These are phyloP conservation scores for Begonia loranthoides DNA, from an alignment of 306 rosid species.

Conservation along the genomic window DNA sequence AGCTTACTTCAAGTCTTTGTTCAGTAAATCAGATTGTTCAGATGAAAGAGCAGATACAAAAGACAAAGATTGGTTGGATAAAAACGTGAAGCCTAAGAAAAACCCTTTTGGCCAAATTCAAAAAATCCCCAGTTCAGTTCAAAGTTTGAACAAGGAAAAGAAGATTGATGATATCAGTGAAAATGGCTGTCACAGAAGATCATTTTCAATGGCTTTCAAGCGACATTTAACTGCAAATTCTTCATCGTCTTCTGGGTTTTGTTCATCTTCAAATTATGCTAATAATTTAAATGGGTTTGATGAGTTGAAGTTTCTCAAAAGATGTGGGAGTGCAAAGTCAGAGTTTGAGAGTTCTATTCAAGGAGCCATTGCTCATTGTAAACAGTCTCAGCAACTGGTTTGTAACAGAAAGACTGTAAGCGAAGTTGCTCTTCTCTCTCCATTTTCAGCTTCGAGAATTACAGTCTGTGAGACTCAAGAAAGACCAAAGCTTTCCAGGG, in stretches of 20 bases:
- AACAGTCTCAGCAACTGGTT: conserved; percentile 35
- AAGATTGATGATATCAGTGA: not conserved
- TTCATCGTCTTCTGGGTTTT: conserved; percentile 26
- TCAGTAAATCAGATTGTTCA: conserved; percentile 74
- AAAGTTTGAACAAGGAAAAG: conserved; percentile 29
- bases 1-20: conserved; percentile 73
- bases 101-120: conserved; percentile 43
- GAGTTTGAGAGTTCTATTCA: conserved; percentile 81
- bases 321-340: conserved; percentile 64
- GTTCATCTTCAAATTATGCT: conserved; percentile 28
- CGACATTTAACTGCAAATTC: conserved; percentile 26
- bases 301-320: conserved; percentile 40
- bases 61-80: conserved; percentile 37
- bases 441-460: conserved; percentile 26
- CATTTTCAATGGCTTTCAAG: conserved; percentile 62
- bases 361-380: conserved; percentile 97
- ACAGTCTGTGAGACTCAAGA: conserved; percentile 43
- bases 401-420: conserved; percentile 31
- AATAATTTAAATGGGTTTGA: conserved; percentile 24
- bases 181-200: conserved; percentile 51
- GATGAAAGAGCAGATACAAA: conserved; percentile 64
- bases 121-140: conserved; percentile 24
- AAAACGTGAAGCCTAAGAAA: conserved; percentile 31
- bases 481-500: conserved; percentile 40
- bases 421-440: conserved; percentile 39